phyloP scores from a whole-genome alignment of 1,284 basidiomycete species.

The Tilletia walkeri region DNA sequence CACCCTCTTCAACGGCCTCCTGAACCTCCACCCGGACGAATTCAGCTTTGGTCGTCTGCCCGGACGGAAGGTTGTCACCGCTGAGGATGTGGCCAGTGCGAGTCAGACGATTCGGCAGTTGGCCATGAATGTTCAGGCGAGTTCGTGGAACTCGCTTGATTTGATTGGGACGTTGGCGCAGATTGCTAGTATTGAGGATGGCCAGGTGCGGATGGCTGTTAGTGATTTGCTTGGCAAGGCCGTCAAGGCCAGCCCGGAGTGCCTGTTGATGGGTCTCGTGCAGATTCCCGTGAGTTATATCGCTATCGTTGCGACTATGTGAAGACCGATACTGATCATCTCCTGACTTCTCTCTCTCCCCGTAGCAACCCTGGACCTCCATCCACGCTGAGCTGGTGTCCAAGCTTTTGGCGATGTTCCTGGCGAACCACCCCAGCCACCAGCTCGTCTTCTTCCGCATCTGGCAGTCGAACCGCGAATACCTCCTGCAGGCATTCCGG shows the following conservation, averaged over 20 bases:
- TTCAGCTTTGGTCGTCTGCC: conserved; percentile 69
- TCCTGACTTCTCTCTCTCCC: not conserved
- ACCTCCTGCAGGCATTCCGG: conserved; percentile 80
- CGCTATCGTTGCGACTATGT: too few species aligned
- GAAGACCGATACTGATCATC: conserved; percentile 53
- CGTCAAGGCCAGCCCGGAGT: conserved; percentile 75
- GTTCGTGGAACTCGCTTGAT: conserved; percentile 91
- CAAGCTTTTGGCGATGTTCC: conserved; percentile 83
- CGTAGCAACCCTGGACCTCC: conserved; percentile 71
- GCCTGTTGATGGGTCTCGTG: conserved; percentile 88
- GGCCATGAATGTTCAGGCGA: conserved; percentile 74
- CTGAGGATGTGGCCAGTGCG: conserved; percentile 34
- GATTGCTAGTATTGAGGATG: conserved; percentile 82
- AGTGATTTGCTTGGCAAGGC: conserved; percentile 52
- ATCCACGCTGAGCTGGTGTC: conserved; percentile 81
- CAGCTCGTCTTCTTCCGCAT: conserved; percentile 95
- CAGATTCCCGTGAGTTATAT: conserved; percentile 74
- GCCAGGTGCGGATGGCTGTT: conserved; percentile 42
- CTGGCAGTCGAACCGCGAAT: conserved; percentile 82
- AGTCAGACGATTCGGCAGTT: conserved; percentile 77
- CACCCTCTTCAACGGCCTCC: conserved; percentile 78
- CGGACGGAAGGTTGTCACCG: conserved; percentile 38
- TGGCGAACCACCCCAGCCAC: conserved; percentile 86
- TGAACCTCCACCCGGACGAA: conserved; percentile 76
- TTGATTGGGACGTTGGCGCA: conserved; percentile 82